Percentiles rank a stretch among this genome's conserved stretches.
phyloP scores from a whole-genome alignment of 108 stramenopile species.

The Fragilaria crotonensis region DNA sequence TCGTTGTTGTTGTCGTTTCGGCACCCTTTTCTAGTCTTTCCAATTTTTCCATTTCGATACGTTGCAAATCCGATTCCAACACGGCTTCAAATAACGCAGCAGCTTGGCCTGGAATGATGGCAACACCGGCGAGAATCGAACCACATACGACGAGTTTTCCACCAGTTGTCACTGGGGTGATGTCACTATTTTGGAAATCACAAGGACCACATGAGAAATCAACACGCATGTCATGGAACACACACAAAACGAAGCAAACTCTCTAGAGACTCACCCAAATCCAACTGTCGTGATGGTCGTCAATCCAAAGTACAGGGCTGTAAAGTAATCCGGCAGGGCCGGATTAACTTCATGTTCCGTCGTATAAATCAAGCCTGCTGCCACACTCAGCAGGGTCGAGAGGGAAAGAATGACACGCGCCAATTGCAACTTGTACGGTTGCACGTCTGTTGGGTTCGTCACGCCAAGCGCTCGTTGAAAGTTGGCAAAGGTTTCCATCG shows the following conservation, averaged over 20 bases:
- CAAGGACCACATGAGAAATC: constrained; percentile 26
- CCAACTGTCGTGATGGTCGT: constrained; percentile 74
- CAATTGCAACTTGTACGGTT: constrained; percentile 66
- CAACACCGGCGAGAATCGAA: constrained; percentile 66
- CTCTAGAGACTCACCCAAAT: constrained; percentile 30
- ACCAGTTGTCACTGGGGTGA: constrained; percentile 57
- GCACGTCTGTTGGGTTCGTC: constrained; percentile 13
- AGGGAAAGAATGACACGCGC: constrained; percentile 61
- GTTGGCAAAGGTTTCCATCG: constrained; percentile 51
- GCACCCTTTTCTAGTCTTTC: constrained; percentile 10
- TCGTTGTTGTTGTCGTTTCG: constrained; percentile 19
- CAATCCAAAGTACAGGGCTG: constrained; percentile 75
- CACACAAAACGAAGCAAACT: too few species aligned
- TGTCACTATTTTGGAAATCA: constrained; percentile 79
- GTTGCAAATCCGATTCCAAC: constrained; percentile 11
- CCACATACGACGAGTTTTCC: constrained; percentile 62
- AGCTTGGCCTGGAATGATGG: constrained; percentile 70
- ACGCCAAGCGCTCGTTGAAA: constrained; percentile 52
- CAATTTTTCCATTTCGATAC: too few species aligned
- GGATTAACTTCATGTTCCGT: constrained; percentile 72
- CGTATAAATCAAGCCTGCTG: constrained; percentile 72
- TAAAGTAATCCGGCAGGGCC: constrained; percentile 63
- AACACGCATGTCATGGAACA: too few species aligned
- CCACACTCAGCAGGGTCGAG: constrained; percentile 64
- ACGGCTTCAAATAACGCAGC: constrained; percentile 40